Conservation (phyloP, 176 grass and related monocot genomes). For the Cenchrus fungigraminus region DNA sequence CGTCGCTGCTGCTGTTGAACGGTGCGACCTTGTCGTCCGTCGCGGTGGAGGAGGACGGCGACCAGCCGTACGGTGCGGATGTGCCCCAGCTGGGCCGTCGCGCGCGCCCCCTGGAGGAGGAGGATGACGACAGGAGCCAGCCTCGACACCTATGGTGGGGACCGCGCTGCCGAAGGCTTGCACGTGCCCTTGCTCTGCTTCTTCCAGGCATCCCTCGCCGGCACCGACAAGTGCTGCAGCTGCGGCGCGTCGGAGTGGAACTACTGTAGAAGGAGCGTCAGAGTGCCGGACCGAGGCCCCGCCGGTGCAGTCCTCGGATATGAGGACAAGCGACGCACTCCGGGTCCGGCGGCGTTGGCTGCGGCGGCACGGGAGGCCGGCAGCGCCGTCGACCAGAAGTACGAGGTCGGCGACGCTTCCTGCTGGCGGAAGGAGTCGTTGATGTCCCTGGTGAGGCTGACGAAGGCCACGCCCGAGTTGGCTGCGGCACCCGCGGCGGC, state of each 20-base stretch:
- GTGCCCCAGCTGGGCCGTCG: constrained; percentile 16
- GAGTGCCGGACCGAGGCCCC: constrained; percentile 37
- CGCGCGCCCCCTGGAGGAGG: constrained; percentile 34
- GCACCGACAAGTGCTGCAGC: constrained; percentile 17
- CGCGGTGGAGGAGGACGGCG: constrained; percentile 38
- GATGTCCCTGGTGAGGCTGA: constrained; percentile 35
- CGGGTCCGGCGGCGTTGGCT: constrained; percentile 30
- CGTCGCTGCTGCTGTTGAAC: constrained; percentile 54
- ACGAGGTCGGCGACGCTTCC: constrained; percentile 44
- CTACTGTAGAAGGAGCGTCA: neutral
- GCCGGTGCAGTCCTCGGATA: constrained; percentile 58
- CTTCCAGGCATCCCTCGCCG: constrained; percentile 8
- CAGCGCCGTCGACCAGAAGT: neutral
- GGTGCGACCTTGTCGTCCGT: constrained; percentile 52
- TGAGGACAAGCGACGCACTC: constrained; percentile 54
- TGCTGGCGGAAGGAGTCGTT: neutral
- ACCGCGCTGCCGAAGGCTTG: constrained; percentile 25
- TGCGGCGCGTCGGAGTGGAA: constrained; percentile 43
- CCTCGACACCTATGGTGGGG: constrained; percentile 41
- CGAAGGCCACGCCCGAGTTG: constrained; percentile 38
- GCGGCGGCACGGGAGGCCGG: neutral
- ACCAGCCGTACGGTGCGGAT: constrained; percentile 45
- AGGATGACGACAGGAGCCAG: constrained; percentile 31
- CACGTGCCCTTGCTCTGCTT: constrained; percentile 34
- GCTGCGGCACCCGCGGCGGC: neutral